Conservation (phyloP, 306 rosid genomes). For the Fragaria ananassa region DNA sequence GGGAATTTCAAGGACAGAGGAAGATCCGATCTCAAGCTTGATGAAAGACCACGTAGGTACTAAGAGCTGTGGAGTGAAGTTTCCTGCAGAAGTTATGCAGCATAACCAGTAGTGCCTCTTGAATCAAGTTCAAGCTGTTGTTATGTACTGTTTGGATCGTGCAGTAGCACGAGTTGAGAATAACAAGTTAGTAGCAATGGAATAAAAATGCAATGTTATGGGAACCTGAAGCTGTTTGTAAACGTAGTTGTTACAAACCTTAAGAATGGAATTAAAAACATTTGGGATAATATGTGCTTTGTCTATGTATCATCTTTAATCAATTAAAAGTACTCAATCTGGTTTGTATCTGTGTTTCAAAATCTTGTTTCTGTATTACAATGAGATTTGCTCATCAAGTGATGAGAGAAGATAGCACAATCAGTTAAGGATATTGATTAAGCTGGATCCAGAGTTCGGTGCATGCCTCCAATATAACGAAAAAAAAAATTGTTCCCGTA, state of each 20-base stretch:
- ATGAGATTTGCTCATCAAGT: neutral
- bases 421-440: too few species aligned
- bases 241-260: neutral
- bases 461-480: neutral
- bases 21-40: neutral
- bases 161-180: neutral
- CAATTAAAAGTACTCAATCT: neutral
- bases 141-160: neutral
- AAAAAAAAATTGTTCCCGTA: neutral
- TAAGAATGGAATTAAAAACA: neutral
- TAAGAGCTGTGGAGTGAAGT: neutral
- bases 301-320: neutral
- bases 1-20: neutral
- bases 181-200: neutral
- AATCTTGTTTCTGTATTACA: neutral
- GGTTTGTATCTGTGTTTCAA: neutral
- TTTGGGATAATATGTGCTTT: neutral
- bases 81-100: neutral
- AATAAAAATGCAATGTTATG: neutral
- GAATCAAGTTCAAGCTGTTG: neutral
- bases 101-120: neutral
- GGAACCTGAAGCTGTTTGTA: neutral
- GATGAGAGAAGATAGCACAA: neutral
- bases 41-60: neutral
- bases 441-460: neutral